A percentile compares a stretch with the other conserved stretches of the same genome.
Conservation (phyloP, 2,329 filamentous ascomycete genomes). For the Cercospora sesami region DNA sequence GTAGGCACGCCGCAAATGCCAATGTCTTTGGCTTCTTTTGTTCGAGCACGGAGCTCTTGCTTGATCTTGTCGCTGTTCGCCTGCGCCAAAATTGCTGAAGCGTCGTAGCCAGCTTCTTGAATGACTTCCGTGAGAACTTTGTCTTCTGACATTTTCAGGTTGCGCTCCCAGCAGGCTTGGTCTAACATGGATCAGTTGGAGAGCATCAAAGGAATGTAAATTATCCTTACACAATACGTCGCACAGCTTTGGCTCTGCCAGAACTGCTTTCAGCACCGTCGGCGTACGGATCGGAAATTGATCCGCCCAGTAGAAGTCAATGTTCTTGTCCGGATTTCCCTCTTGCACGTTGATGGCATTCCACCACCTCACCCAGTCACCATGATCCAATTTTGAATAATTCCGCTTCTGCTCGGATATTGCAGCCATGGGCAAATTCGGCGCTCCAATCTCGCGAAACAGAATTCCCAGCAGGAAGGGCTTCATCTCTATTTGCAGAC, state of each 20-base stretch:
- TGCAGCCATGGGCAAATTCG: slow-evolving; percentile 24
- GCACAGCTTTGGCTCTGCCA: slow-evolving; percentile 23
- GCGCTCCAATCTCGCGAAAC: slow-evolving; percentile 30
- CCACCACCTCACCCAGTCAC: slow-evolving; percentile 31
- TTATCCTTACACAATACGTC: slow-evolving; percentile 22
- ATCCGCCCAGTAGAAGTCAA: slow-evolving; percentile 30
- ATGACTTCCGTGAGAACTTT: slow-evolving; percentile 24
- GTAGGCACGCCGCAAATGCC: slow-evolving; percentile 29
- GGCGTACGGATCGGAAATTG: slow-evolving; percentile 29
- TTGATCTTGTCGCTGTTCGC: slow-evolving; percentile 25
- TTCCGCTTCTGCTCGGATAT: slow-evolving; percentile 28
- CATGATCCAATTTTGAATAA: slow-evolving; percentile 25
- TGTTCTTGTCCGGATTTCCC: slow-evolving; percentile 22
- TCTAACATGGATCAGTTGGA: slow-evolving; percentile 5
- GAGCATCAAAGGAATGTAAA: not conserved
- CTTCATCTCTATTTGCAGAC: slow-evolving; percentile 27
- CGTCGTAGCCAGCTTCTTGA: slow-evolving; percentile 24
- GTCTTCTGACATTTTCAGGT: slow-evolving; percentile 29
- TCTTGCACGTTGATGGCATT: slow-evolving; percentile 29
- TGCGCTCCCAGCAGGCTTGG: slow-evolving; percentile 31
- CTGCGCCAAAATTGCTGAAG: slow-evolving; percentile 12
- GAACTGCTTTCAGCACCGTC: slow-evolving; percentile 22
- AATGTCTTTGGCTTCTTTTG: slow-evolving; percentile 25
- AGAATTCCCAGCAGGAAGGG: slow-evolving; percentile 30
- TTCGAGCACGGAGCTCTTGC: slow-evolving; percentile 25